phyloP scores from a whole-genome alignment of 2,329 filamentous ascomycete genomes.

The Paecilomyces dactylethromorphus region DNA sequence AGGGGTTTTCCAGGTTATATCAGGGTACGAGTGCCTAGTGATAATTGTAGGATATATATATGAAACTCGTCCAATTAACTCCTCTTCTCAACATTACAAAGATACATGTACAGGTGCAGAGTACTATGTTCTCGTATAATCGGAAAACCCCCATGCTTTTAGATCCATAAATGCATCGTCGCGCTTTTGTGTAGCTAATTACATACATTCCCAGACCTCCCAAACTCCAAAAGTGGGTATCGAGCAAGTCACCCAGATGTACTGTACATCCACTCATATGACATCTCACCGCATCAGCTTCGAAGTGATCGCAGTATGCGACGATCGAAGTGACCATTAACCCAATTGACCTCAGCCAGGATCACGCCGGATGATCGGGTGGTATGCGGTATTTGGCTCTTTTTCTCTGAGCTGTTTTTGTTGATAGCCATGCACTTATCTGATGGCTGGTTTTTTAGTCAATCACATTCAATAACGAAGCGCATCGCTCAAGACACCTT shows the following conservation, averaged over 20 bases:
- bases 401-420: constrained; percentile 11
- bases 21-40: background rate
- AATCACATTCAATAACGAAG: constrained; percentile 4
- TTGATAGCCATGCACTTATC: background rate
- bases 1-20: constrained; percentile 66
- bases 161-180: background rate
- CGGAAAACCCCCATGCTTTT: background rate
- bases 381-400: background rate
- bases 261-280: background rate
- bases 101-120: too few relatives aligned
- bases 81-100: background rate
- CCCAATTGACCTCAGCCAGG: background rate
- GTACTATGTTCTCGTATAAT: background rate
- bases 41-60: background rate
- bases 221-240: constrained; percentile 15
- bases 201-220: constrained; percentile 1
- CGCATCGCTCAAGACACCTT: constrained; percentile 22
- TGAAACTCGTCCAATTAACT: background rate
- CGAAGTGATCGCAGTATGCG: background rate
- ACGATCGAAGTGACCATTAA: background rate
- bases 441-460: background rate
- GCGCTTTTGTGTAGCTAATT: background rate
- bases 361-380: background rate
- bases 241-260: constrained; percentile 8
- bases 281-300: background rate